Evolutionary conservation across 2,329 filamentous ascomycete genomes (phyloP).

Genomic region (Penicillium sp.): DNA sequence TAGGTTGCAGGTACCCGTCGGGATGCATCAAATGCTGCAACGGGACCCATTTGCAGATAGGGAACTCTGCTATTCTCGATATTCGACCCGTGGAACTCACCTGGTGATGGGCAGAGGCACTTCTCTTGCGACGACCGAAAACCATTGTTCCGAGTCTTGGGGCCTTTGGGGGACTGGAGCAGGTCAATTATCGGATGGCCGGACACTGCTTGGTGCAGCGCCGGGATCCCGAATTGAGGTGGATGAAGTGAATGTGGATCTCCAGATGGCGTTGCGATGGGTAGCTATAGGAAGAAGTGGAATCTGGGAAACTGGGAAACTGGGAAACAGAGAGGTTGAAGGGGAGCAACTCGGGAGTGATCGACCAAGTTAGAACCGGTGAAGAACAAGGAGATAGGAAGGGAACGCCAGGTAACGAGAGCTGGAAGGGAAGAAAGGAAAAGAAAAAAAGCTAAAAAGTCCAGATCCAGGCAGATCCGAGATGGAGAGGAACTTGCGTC

Average conservation of each 20-base stretch:
- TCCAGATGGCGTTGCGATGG: conserved; percentile 2
- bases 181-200: conserved; percentile 10
- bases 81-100: conserved; percentile 15
- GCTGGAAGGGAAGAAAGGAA: not conserved
- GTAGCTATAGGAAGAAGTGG: not conserved
- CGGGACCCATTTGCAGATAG: not conserved
- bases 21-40: not conserved
- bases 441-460: conserved; percentile 1
- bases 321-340: conserved; percentile 4
- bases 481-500: conserved; percentile 17
- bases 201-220: conserved; percentile 21
- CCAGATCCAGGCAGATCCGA: conserved; percentile 6
- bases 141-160: conserved; percentile 22
- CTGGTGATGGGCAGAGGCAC: conserved; percentile 34
- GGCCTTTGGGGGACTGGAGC: not conserved
- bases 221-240: conserved; percentile 14
- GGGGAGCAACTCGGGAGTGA: conserved; percentile 1
- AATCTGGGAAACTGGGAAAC: not conserved
- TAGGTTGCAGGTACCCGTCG: conserved; percentile 6
- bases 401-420: conserved; percentile 1
- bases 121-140: conserved; percentile 36
- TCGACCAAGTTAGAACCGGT: not conserved
- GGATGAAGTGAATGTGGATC: conserved; percentile 10
- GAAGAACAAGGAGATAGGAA: conserved; percentile 2
- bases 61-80: not conserved